These are phyloP conservation scores for Tympanopsis confertula DNA, from an alignment of 2,329 filamentous ascomycete species.

Conservation along the genomic window DNA sequence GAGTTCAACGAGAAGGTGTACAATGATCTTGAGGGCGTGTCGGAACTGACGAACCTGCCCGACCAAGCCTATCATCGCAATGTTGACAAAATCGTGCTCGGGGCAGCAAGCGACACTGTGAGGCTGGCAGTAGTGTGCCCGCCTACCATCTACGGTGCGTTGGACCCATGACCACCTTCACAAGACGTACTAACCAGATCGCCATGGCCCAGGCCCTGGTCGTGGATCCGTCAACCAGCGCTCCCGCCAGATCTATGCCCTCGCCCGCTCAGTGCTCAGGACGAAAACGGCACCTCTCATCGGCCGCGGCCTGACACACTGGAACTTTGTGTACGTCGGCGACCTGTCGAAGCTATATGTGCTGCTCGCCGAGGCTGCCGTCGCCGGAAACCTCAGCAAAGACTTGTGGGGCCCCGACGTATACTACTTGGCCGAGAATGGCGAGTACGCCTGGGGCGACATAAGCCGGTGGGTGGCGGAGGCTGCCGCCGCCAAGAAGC, in stretches of 20 bases:
- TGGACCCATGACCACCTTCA: no score
- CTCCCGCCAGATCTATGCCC: slow-evolving; percentile 41
- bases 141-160: slow-evolving; percentile 47
- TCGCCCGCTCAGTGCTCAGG: slow-evolving; percentile 35
- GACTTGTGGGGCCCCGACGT: slow-evolving; percentile 46
- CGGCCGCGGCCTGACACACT: slow-evolving; percentile 41
- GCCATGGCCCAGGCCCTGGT: slow-evolving; percentile 24
- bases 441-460: slow-evolving; percentile 49
- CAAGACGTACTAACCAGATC: no score
- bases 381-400: slow-evolving; percentile 23
- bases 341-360: slow-evolving; percentile 45
- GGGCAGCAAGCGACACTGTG: slow-evolving; percentile 27
- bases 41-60: slow-evolving; percentile 34
- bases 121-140: slow-evolving; percentile 54
- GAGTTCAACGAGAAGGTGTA: slow-evolving; percentile 31
- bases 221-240: slow-evolving; percentile 44
- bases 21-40: slow-evolving; percentile 37
- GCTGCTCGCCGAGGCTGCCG: slow-evolving; percentile 40
- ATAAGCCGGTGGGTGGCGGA: slow-evolving; percentile 34
- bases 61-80: slow-evolving; percentile 44
- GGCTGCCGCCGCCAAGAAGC: slow-evolving; percentile 38
- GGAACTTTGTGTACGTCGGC: slow-evolving; percentile 48
- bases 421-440: slow-evolving; percentile 54
- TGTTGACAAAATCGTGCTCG: slow-evolving; percentile 54
- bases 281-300: slow-evolving; percentile 38